A percentile compares a stretch with the other conserved stretches of the same genome.
Conservation (phyloP, 2,329 filamentous ascomycete species). For the Fusarium dlaminii region DNA sequence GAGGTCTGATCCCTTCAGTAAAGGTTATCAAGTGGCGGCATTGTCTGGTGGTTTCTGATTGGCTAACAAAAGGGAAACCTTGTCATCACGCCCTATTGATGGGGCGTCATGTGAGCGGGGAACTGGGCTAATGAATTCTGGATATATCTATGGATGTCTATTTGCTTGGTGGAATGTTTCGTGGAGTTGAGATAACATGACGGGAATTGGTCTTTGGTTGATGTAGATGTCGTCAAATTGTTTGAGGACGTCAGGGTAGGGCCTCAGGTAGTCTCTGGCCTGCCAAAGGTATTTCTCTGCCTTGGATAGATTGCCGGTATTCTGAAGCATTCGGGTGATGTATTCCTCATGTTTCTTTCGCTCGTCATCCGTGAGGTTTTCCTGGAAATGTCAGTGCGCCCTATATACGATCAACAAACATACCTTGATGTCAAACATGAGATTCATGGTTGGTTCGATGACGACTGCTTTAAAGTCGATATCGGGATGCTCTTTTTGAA, state of each 20-base stretch:
- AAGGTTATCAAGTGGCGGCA: constrained; percentile 17
- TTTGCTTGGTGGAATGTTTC: constrained; percentile 17
- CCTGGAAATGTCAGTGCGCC: background rate
- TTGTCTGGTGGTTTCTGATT: background rate
- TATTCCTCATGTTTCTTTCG: constrained; percentile 15
- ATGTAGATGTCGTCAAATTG: constrained; percentile 34
- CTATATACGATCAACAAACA: rapidly evolving
- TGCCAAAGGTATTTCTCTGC: constrained; percentile 33
- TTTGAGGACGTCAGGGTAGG: constrained; percentile 21
- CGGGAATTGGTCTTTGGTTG: constrained; percentile 22
- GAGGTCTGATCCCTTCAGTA: constrained; percentile 3
- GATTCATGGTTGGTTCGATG: constrained; percentile 35
- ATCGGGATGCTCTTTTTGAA: constrained; percentile 25
- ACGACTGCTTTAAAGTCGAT: constrained; percentile 25
- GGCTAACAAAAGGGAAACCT: constrained; percentile 13
- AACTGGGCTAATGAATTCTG: background rate
- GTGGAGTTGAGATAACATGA: constrained; percentile 28
- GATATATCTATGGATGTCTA: background rate
- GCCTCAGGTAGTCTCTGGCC: constrained; percentile 27
- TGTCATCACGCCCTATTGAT: constrained; percentile 40
- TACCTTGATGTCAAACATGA: constrained; percentile 34
- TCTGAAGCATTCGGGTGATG: constrained; percentile 27
- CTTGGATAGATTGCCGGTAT: constrained; percentile 17
- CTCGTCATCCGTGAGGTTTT: constrained; percentile 10
- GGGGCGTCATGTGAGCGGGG: constrained; percentile 33